These are phyloP conservation scores for Xylaria longipes DNA, from an alignment of 495 filamentous ascomycete genomes.

Conservation along the genomic window DNA sequence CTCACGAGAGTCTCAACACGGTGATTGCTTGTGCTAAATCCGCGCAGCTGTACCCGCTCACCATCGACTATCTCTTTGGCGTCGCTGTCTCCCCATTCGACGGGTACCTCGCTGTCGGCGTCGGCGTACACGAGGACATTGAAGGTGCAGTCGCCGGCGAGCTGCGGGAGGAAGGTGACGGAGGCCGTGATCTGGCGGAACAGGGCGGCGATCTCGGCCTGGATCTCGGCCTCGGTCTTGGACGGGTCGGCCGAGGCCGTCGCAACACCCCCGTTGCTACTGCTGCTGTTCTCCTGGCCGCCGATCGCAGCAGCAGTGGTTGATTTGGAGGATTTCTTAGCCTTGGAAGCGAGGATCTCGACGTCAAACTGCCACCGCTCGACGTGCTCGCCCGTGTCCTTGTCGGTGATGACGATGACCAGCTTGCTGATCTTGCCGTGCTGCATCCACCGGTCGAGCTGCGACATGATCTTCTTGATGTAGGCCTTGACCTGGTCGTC, in stretches of 20 bases:
- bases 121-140: slow-evolving; percentile 98
- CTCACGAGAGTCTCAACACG: slow-evolving; percentile 93
- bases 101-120: slow-evolving; percentile 92
- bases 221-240: slow-evolving; percentile 92
- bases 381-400: slow-evolving; percentile 94
- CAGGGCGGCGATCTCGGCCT: slow-evolving; percentile 91
- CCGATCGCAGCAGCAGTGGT: slow-evolving; percentile 56
- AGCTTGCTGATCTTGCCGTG: slow-evolving; percentile 96
- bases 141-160: slow-evolving; percentile 94
- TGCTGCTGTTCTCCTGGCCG: slow-evolving; percentile 50
- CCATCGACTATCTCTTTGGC: slow-evolving; percentile 96
- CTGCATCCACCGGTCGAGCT: slow-evolving; percentile 95
- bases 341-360: slow-evolving; percentile 68
- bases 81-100: slow-evolving; percentile 98
- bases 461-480: slow-evolving; percentile 97
- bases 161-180: slow-evolving; percentile 93
- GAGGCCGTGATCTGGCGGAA: slow-evolving; percentile 98
- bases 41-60: slow-evolving; percentile 93
- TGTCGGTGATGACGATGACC: slow-evolving; percentile 92
- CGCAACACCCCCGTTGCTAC: slow-evolving; percentile 20
- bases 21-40: slow-evolving; percentile 94
- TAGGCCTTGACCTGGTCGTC: slow-evolving; percentile 99
- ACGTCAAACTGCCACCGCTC: slow-evolving; percentile 99
- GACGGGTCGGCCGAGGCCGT: slow-evolving; percentile 56
- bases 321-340: slow-evolving; percentile 53